phyloP scores from a whole-genome alignment of 192 early-diverging fungal species.

The Pecoramyces ruminantium region DNA sequence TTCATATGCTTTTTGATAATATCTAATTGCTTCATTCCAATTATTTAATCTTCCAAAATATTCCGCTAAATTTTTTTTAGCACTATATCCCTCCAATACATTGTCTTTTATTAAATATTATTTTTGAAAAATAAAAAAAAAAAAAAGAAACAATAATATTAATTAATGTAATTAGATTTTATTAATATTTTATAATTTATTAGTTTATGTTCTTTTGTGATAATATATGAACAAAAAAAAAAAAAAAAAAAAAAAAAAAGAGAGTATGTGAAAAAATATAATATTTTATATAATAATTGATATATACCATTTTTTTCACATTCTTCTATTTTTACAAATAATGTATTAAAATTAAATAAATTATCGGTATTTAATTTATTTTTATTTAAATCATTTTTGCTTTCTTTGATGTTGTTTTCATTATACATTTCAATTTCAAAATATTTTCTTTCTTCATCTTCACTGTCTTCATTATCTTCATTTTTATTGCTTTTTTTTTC shows the following conservation, averaged over 20 bases:
- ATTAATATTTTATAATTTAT: too few relatives aligned
- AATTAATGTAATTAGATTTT: too few relatives aligned
- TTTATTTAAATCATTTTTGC: background rate
- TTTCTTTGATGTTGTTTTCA: background rate
- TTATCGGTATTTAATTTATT: background rate
- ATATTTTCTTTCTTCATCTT: background rate
- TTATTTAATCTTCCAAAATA: background rate
- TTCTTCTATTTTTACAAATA: background rate
- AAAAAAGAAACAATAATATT: too few relatives aligned
- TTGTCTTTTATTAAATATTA: background rate
- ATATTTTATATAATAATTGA: too few relatives aligned
- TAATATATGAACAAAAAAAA: too few relatives aligned
- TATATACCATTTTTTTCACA: background rate
- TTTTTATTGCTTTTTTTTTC: background rate
- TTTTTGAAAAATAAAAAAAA: too few relatives aligned
- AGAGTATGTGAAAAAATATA: too few relatives aligned
- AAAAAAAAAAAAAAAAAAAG: too few relatives aligned
- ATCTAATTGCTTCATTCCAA: background rate
- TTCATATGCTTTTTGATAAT: background rate
- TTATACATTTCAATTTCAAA: background rate
- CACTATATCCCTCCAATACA: background rate
- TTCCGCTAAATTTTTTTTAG: background rate
- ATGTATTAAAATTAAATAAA: background rate
- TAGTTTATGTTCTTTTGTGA: too few relatives aligned
- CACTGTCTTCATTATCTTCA: background rate